Evolutionary conservation across 192 early-diverging fungal species (phyloP), one percentile per base, ranked within the genome.

Genomic region (Pilaira anomala): DNA sequence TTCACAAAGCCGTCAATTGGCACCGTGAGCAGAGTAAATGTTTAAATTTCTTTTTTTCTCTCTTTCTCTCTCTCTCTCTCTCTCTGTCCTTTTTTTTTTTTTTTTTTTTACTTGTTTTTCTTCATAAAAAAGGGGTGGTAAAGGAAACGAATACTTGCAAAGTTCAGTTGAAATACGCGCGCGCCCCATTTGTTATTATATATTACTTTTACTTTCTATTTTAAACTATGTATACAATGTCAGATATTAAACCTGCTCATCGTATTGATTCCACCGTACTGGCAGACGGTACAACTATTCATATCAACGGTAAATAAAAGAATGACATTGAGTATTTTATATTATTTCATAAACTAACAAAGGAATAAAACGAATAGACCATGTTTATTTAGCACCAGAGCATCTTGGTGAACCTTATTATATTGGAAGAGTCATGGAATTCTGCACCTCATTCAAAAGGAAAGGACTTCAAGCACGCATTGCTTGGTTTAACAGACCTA

Each of bases 401-500:
- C 79, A 84, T 62, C 68, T 82, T 8, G 86, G 87, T 7, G 91
- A 93, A 51, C 78, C 87, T 51, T 89, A 83, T 58, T 89, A 87
- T 62, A 86, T 94, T 39, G 92, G 89, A 2, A 84, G 92, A 11
- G 74, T 94, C 59, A 86, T 92, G 86, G 87, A 89, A 69, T 90
- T 94, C 68, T 70, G 76, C 5, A 81, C 82, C 24, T 75, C 78
- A 46, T 68, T 74, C 33, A 84, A 76, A 66, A 67, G 81, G 26
- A 73, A 76, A 60, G 80, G 84, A 21, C 59, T 83, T 9, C 77
- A 76, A 40, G 83, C 75, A 2, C 80, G 87, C 28, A 77, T 89
- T 65, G 89, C 87, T 5, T 87, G 83, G 85, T 90, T 83, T 59
- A 85, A 89, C 69, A 81, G 93, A 18, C 85, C 89, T 5, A 83